These are phyloP conservation scores for Crithidia expoeki DNA, from an alignment of 208 protist genomes.

Conservation along the genomic window DNA sequence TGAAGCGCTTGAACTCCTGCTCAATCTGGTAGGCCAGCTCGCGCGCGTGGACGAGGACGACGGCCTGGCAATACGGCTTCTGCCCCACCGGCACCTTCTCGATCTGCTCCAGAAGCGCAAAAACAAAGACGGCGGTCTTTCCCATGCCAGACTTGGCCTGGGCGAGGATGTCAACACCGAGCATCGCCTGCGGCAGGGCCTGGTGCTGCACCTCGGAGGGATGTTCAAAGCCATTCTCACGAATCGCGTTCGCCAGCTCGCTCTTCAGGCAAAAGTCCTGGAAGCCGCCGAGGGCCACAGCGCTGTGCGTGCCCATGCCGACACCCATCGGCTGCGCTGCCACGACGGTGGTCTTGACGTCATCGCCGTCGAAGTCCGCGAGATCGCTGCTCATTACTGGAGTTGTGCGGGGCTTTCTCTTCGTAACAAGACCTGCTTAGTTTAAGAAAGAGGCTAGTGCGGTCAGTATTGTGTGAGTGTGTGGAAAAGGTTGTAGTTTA, in stretches of 20 bases:
- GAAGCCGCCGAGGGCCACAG: conserved; percentile 96
- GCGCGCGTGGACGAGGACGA: conserved; percentile 97
- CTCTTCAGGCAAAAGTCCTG: conserved; percentile 99
- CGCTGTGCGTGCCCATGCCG: conserved; percentile 87
- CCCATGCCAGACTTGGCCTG: conserved; percentile 99
- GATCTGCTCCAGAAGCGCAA: conserved; percentile 98
- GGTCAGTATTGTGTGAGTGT: too few species aligned
- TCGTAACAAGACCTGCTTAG: too few species aligned
- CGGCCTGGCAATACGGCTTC: conserved; percentile 85
- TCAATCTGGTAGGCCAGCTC: conserved; percentile 99
- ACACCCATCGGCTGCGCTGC: conserved; percentile 71
- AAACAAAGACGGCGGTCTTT: conserved; percentile 99
- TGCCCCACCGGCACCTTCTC: conserved; percentile 86
- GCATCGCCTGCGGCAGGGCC: conserved; percentile 98
- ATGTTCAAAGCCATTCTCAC: conserved; percentile 94
- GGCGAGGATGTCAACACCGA: conserved; percentile 98
- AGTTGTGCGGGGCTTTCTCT: neutral
- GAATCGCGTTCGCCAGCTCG: conserved; percentile 98
- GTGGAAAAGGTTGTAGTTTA: too few species aligned
- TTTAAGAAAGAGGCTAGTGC: too few species aligned
- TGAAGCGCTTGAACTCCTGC: conserved; percentile 98
- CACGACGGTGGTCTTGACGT: conserved; percentile 76
- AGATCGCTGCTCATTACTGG: conserved; percentile 78
- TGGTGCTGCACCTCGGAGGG: conserved; percentile 98
- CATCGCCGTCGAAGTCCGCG: conserved; percentile 92